Evolutionary conservation across 371 early-diverging fungal species (phyloP), one percentile per base, ranked within the genome.

Genomic region (Rhizopus microsporus): DNA sequence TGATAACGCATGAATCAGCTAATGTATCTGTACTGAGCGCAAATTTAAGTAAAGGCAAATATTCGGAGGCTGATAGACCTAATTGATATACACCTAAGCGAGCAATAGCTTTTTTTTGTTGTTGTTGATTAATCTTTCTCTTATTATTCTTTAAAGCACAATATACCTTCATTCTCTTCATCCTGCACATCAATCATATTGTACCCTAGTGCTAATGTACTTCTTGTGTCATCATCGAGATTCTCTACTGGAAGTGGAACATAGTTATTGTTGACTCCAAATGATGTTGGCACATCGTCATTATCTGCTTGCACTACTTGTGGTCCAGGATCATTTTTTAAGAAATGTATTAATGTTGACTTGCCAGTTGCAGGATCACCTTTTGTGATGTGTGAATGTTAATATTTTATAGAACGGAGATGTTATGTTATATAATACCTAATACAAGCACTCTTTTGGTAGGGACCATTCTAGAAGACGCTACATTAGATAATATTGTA

Each of bases 51-150:
- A 95, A 75, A 38, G 88, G 83, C 55, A 86, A 78, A 56, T 91
- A 93, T 54, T 87, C 82, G 10, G 82, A 69, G 51, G 89, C 79
- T 40, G 89, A 84, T 49, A 88, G 84, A 15, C 94, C 87, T 52
- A 95, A 74, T 71, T 92, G 92, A 78, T 91, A 94, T 34, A 94
- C 62, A 7, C 93, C 92, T 17, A 95, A 71, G 7, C 95, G 82
- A n/a, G 93, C 93, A 56, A 93, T 77, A 7, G 86, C 86, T 60
- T 43, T 43, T 33, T 23, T 16, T n/a, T n/a, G n/a, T n/a, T 23
- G 23, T 0, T 23, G 23, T 23, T 23, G 23, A 23, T 23, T 29
- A 7, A 7, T 44, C 15, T 15, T 13, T 47, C 48, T 30, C 43
- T 43, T 43, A 1, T 12, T 30, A 23, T 2, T 23, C 23, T 23